Conservation (phyloP, 139 green algal species). For the Ettlia oleoabundans region DNA sequence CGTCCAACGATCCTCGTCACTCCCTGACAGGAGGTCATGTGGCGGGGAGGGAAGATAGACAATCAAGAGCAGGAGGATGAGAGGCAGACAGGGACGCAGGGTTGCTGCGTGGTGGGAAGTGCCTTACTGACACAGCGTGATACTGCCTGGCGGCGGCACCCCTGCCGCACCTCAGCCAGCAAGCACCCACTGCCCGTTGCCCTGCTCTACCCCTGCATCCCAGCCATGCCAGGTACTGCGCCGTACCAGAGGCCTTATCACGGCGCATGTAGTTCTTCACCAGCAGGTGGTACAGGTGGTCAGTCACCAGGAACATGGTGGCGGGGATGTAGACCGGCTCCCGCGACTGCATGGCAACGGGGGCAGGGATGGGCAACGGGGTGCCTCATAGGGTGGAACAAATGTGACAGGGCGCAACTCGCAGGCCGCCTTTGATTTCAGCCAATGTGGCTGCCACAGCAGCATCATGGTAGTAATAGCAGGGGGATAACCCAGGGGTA, state of each 20-base stretch:
- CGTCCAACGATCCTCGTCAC: slow-evolving; percentile 46
- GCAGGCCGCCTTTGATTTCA: too few species aligned
- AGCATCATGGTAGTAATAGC: too few species aligned
- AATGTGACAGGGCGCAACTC: too few species aligned
- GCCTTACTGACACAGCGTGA: too few species aligned
- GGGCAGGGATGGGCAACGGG: background rate
- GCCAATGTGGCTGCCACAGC: too few species aligned
- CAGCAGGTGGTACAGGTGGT: slow-evolving; percentile 73
- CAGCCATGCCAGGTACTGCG: background rate
- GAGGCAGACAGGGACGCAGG: slow-evolving; percentile 30
- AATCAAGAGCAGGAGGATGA: slow-evolving; percentile 23
- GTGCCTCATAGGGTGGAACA: background rate
- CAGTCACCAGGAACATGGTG: slow-evolving; percentile 75
- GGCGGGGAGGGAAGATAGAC: background rate
- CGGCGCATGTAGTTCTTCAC: slow-evolving; percentile 72
- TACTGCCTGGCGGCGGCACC: too few species aligned
- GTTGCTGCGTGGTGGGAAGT: too few species aligned
- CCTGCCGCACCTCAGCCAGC: too few species aligned
- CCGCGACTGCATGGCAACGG: slow-evolving; percentile 7
- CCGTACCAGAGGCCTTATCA: slow-evolving; percentile 42
- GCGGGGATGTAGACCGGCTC: slow-evolving; percentile 51
- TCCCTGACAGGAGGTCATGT: slow-evolving; percentile 18
- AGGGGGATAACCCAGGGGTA: too few species aligned
- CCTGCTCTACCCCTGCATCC: background rate
- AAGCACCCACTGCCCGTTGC: background rate